Percentiles rank a stretch among this genome's conserved stretches.
These are phyloP conservation scores for Aurifilum marmelostoma DNA, from an alignment of 2,329 filamentous ascomycete species.

Conservation along the genomic window DNA sequence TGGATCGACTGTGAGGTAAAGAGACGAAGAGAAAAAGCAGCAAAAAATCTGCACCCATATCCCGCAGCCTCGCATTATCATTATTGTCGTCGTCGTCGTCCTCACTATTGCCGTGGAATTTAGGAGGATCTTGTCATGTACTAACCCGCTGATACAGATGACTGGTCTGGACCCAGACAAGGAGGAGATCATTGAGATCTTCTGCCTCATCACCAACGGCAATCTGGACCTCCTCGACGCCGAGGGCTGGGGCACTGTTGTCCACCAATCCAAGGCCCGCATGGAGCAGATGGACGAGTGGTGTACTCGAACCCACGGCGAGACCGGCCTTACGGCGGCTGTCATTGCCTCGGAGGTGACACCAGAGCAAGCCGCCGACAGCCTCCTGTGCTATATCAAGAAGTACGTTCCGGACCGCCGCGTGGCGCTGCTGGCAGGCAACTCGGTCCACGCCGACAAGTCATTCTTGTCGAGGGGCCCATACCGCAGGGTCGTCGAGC, in stretches of 20 bases:
- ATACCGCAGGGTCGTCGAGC: slow-evolving; percentile 72
- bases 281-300: slow-evolving; percentile 85
- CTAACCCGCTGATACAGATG: slow-evolving; percentile 66
- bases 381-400: slow-evolving; percentile 78
- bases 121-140: neutral
- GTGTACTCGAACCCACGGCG: slow-evolving; percentile 80
- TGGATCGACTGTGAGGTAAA: slow-evolving; percentile 77
- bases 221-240: slow-evolving; percentile 76
- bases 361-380: slow-evolving; percentile 70
- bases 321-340: slow-evolving; percentile 78
- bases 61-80: neutral
- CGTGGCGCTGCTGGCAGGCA: slow-evolving; percentile 80
- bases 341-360: slow-evolving; percentile 75
- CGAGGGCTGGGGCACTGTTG: slow-evolving; percentile 75
- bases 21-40: slow-evolving; percentile 3
- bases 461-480: slow-evolving; percentile 77
- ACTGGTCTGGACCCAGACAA: slow-evolving; percentile 78
- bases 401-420: slow-evolving; percentile 68
- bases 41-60: neutral
- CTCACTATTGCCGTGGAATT: slow-evolving; percentile 1
- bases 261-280: slow-evolving; percentile 71
- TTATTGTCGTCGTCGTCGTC: too few relatives aligned
- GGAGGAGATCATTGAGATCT: slow-evolving; percentile 89
- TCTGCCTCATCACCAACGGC: slow-evolving; percentile 86
- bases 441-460: slow-evolving; percentile 88